phyloP scores from a whole-genome alignment of 2,329 filamentous ascomycete genomes.

The Elsinoe necatrix region DNA sequence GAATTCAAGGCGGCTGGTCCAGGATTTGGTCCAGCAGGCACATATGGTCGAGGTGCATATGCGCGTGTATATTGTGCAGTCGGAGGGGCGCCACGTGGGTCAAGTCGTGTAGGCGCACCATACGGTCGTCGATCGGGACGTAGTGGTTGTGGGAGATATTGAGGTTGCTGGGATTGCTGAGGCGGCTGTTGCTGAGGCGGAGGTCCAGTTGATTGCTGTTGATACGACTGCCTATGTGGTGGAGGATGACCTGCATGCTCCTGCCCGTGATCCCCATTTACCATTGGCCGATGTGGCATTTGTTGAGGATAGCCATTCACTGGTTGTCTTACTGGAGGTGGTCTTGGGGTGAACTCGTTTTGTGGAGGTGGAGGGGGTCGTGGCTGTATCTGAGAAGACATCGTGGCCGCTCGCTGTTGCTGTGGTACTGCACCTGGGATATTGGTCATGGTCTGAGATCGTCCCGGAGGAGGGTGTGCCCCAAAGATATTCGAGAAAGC shows the following conservation, averaged over 20 bases:
- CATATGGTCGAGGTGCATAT: slow-evolving; percentile 26
- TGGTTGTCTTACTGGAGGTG: slow-evolving; percentile 50
- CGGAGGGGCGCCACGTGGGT: slow-evolving; percentile 47
- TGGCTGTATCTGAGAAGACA: slow-evolving; percentile 32
- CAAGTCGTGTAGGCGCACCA: slow-evolving; percentile 61
- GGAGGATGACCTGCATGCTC: slow-evolving; percentile 18
- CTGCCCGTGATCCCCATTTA: slow-evolving; percentile 31
- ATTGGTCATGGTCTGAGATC: slow-evolving; percentile 84
- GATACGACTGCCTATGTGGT: slow-evolving; percentile 28
- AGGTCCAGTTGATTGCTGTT: slow-evolving; percentile 34
- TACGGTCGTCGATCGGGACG: slow-evolving; percentile 61
- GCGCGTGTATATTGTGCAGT: slow-evolving; percentile 38
- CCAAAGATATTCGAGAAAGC: slow-evolving; percentile 97
- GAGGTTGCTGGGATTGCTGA: slow-evolving; percentile 29
- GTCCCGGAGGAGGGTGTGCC: slow-evolving; percentile 71
- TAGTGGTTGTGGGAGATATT: slow-evolving; percentile 52
- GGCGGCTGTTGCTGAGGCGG: slow-evolving; percentile 33
- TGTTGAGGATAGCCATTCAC: slow-evolving; percentile 33
- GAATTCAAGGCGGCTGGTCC: slow-evolving; percentile 66
- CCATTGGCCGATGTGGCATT: slow-evolving; percentile 27
- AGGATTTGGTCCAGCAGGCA: slow-evolving; percentile 32
- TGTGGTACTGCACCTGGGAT: slow-evolving; percentile 50
- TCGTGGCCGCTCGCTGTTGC: slow-evolving; percentile 63
- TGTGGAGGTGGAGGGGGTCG: slow-evolving; percentile 21
- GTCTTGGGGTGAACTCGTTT: slow-evolving; percentile 50